These are phyloP conservation scores for Pestalotiopsis sp. DNA, from an alignment of 2,329 filamentous ascomycete genomes.

Conservation along the genomic window DNA sequence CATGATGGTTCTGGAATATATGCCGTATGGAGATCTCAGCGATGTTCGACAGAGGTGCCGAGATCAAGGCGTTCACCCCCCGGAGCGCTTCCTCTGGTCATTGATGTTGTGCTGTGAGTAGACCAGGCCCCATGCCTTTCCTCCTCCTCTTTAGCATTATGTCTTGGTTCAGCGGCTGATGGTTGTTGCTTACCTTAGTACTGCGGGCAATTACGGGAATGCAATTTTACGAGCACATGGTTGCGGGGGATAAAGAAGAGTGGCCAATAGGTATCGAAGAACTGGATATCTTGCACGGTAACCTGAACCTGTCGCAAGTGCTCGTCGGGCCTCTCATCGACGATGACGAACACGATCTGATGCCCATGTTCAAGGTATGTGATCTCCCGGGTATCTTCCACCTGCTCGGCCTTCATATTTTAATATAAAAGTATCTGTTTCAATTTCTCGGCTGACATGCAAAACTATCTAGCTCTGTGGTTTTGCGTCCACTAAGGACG, in stretches of 20 bases:
- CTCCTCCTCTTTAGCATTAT: not conserved
- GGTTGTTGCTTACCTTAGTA: not conserved
- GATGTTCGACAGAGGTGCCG: not conserved
- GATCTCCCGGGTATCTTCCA: not conserved
- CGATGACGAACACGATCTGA: slow-evolving; percentile 1
- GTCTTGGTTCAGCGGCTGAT: not conserved
- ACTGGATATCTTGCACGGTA: not conserved
- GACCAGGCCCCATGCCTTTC: not conserved
- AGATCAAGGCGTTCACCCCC: not conserved
- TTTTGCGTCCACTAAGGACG: not conserved
- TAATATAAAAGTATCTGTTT: not conserved
- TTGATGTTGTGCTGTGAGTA: slow-evolving; percentile 3
- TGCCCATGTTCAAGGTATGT: slow-evolving; percentile 7
- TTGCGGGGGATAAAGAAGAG: not conserved
- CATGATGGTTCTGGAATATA: slow-evolving; percentile 4
- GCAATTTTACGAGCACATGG: not conserved
- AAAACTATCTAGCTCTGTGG: not conserved
- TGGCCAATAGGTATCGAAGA: not conserved
- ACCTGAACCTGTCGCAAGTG: slow-evolving; percentile 3
- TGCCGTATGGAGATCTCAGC: slow-evolving; percentile 4
- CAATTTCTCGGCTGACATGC: not conserved
- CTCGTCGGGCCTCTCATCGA: slow-evolving; percentile 4
- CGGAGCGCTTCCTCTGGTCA: slow-evolving; percentile 8
- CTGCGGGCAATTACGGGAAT: not conserved
- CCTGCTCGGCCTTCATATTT: too few species aligned